A percentile compares a stretch with the other conserved stretches of the same genome.
Evolutionary conservation across 2,329 filamentous ascomycete genomes (phyloP).

Genomic region (Penicillium sp.): DNA sequence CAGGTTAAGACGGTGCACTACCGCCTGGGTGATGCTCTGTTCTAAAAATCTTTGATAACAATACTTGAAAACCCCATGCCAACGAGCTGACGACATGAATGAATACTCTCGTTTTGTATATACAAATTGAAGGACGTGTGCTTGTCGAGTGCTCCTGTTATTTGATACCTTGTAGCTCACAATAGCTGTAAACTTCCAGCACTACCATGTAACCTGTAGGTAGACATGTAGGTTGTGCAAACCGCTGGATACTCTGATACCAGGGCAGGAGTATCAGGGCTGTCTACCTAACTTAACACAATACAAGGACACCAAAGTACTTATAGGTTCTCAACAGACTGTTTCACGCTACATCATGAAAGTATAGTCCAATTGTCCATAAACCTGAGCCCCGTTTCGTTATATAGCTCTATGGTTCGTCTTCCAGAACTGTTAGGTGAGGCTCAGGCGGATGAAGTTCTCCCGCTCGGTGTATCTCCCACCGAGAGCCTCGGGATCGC

Average conservation of each 20-base stretch:
- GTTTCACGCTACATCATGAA: too few relatives aligned
- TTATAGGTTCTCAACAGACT: too few relatives aligned
- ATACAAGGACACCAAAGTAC: too few relatives aligned
- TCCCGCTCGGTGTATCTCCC: background rate
- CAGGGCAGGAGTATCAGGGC: too few relatives aligned
- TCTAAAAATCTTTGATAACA: constrained; percentile 31
- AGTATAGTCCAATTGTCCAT: too few relatives aligned
- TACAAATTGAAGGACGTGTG: constrained; percentile 13
- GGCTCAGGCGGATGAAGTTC: background rate
- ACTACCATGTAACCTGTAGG: too few relatives aligned
- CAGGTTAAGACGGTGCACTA: constrained; percentile 49
- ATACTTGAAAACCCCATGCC: constrained; percentile 1
- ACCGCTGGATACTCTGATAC: too few relatives aligned
- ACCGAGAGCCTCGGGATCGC: background rate
- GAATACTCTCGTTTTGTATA: constrained; percentile 9
- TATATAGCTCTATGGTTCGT: too few relatives aligned
- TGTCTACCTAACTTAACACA: too few relatives aligned
- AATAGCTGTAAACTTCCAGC: background rate
- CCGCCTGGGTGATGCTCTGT: constrained; percentile 45
- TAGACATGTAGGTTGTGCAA: too few relatives aligned
- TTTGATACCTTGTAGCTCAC: background rate
- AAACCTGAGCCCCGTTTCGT: too few relatives aligned
- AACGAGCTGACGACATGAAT: constrained; percentile 6
- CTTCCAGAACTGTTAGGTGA: too few relatives aligned
- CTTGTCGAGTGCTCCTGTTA: background rate